These are phyloP conservation scores for Candida pini DNA, from an alignment of 805 yeast genomes.

Conservation along the genomic window DNA sequence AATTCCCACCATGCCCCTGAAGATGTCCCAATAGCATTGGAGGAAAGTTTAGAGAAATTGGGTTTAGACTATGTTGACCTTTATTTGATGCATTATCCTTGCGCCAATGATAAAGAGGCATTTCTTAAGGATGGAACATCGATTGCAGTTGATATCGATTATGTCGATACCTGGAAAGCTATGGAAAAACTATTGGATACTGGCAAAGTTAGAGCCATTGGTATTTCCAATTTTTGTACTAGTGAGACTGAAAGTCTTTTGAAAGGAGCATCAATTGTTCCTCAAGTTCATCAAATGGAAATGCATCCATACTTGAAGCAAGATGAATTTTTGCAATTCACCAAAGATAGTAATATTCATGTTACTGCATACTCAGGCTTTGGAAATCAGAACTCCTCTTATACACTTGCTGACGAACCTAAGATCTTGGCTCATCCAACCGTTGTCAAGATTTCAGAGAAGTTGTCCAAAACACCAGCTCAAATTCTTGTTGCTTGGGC, in stretches of 20 bases:
- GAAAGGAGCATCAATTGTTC: slow-evolving; percentile 39
- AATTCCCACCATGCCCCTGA: slow-evolving; percentile 34
- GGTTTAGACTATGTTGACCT: slow-evolving; percentile 58
- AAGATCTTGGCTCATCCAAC: slow-evolving; percentile 36
- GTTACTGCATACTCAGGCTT: slow-evolving; percentile 75
- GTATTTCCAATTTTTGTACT: slow-evolving; percentile 71
- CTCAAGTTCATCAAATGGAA: slow-evolving; percentile 61
- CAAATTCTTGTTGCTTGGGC: slow-evolving; percentile 53
- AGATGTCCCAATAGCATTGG: slow-evolving; percentile 33
- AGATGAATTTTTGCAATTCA: slow-evolving; percentile 45
- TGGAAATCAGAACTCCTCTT: slow-evolving; percentile 51
- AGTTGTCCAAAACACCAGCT: slow-evolving; percentile 38
- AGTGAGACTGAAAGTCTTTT: slow-evolving; percentile 49
- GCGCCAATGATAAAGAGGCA: slow-evolving; percentile 36
- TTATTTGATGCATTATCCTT: slow-evolving; percentile 65
- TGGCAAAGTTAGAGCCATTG: slow-evolving; percentile 60
- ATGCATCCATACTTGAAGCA: slow-evolving; percentile 67
- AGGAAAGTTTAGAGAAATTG: slow-evolving; percentile 43
- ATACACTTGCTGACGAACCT: slow-evolving; percentile 38
- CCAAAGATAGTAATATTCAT: slow-evolving; percentile 43
- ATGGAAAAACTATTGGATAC: slow-evolving; percentile 54
- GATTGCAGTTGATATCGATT: slow-evolving; percentile 33
- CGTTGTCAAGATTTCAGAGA: slow-evolving; percentile 39
- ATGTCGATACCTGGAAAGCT: slow-evolving; percentile 56
- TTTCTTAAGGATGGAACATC: slow-evolving; percentile 28